A percentile compares a stretch with the other conserved stretches of the same genome.
phyloP scores from a whole-genome alignment of 108 stramenopile genomes.

The Cyclotella sp. region DNA sequence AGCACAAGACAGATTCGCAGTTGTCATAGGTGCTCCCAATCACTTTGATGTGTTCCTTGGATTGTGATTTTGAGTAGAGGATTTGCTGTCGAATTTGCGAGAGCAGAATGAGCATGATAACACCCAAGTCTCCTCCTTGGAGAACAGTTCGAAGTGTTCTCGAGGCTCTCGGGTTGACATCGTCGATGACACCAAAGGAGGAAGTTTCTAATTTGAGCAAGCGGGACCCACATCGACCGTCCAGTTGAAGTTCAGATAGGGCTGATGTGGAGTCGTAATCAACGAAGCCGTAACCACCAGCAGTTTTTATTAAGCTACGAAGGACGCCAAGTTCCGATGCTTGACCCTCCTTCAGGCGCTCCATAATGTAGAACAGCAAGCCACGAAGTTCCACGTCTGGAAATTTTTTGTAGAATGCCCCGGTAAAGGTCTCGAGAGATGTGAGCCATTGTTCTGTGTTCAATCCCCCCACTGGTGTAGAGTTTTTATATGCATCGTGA shows the following conservation, averaged over 20 bases:
- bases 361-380: conserved; percentile 70
- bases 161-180: conserved; percentile 63
- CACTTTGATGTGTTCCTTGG: conserved; percentile 75
- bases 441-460: conserved; percentile 89
- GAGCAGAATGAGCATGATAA: conserved; percentile 77
- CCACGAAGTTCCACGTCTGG: conserved; percentile 84
- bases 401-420: conserved; percentile 79
- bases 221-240: conserved; percentile 73
- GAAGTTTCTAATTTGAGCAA: conserved; percentile 83
- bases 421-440: conserved; percentile 83
- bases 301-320: conserved; percentile 75
- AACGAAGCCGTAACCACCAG: conserved; percentile 82
- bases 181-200: conserved; percentile 86
- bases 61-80: conserved; percentile 62
- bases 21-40: conserved; percentile 83
- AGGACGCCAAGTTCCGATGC: conserved; percentile 85
- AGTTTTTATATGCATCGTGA: not conserved
- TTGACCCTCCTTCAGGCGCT: conserved; percentile 64
- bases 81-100: conserved; percentile 72
- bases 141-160: conserved; percentile 61
- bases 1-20: conserved; percentile 71
- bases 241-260: conserved; percentile 75
- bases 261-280: conserved; percentile 83
- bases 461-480: conserved; percentile 79
- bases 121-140: conserved; percentile 72